Evolutionary conservation across 2,329 filamentous ascomycete genomes (phyloP).

Genomic region (Juglanconis oblonga): DNA sequence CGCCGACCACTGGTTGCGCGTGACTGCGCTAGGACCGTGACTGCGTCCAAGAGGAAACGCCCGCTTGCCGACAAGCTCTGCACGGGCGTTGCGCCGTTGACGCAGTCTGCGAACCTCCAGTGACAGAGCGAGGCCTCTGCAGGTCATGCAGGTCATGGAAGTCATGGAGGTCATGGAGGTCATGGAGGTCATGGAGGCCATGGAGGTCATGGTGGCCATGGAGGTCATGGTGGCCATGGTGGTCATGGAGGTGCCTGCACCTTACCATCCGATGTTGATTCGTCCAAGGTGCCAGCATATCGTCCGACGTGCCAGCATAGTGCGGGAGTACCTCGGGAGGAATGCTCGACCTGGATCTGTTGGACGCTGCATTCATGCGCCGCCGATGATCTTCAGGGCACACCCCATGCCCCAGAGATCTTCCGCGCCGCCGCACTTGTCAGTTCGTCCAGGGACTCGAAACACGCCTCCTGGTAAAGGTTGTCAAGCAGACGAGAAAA

Average conservation of each 20-base stretch:
- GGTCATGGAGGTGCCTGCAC: background rate
- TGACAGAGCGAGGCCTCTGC: background rate
- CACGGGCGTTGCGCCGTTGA: slow-evolving; percentile 10
- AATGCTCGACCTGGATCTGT: background rate
- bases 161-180: background rate
- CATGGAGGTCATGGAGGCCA: background rate
- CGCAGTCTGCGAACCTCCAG: background rate
- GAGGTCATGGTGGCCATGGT: background rate
- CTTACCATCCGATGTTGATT: background rate
- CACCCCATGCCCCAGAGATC: slow-evolving; percentile 13
- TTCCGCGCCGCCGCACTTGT: slow-evolving; percentile 10
- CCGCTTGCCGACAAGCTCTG: slow-evolving; percentile 4
- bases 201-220: background rate
- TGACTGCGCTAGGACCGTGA: slow-evolving; percentile 2
- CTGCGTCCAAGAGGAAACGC: background rate
- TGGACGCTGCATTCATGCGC: slow-evolving; percentile 8
- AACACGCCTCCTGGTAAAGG: slow-evolving; percentile 3
- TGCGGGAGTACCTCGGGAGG: background rate
- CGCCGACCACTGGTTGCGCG: slow-evolving; percentile 7
- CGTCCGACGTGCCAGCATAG: background rate
- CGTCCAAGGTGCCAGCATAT: background rate
- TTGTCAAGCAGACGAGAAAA: slow-evolving; percentile 7
- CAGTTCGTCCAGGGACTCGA: slow-evolving; percentile 6
- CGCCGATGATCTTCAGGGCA: slow-evolving; percentile 17
- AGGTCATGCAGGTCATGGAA: background rate